Percentiles rank a stretch among this genome's conserved stretches.
These are phyloP conservation scores for Sporothrix sp. DNA, from an alignment of 2,329 filamentous ascomycete genomes.

Conservation along the genomic window DNA sequence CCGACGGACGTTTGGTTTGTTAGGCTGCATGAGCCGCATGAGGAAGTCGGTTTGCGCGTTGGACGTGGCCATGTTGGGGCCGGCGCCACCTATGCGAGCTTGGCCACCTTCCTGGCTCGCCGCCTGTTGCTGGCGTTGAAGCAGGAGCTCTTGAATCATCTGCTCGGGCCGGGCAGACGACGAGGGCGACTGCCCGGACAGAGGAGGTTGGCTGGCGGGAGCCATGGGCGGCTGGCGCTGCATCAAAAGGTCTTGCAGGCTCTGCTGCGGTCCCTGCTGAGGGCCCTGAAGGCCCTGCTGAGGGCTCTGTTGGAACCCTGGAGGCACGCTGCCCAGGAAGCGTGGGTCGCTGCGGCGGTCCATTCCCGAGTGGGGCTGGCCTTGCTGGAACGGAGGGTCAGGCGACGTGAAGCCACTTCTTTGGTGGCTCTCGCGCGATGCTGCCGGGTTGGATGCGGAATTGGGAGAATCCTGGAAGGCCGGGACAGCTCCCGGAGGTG, in stretches of 20 bases:
- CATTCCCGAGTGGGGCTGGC: conserved; percentile 32
- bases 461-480: conserved; percentile 17
- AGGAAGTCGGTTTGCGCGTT: conserved; percentile 73
- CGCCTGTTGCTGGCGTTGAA: conserved; percentile 45
- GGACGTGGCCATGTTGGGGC: conserved; percentile 21
- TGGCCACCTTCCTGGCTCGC: conserved; percentile 36
- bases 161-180: conserved; percentile 30
- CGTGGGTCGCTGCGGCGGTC: conserved; percentile 38
- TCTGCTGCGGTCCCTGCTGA: conserved; percentile 28
- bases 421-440: conserved; percentile 22
- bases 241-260: conserved; percentile 50
- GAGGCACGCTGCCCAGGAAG: conserved; percentile 24
- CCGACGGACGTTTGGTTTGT: conserved; percentile 32
- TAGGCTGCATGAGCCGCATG: conserved; percentile 68
- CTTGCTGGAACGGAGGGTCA: conserved; percentile 28
- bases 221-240: conserved; percentile 40
- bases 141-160: conserved; percentile 51
- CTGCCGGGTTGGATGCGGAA: not conserved
- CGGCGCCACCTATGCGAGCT: conserved; percentile 16
- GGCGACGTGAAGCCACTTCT: conserved; percentile 37
- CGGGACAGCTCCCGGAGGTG: not conserved
- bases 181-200: conserved; percentile 3
- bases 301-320: conserved; percentile 19
- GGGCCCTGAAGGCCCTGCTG: conserved; percentile 50
- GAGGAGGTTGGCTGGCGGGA: too few relatives aligned